Evolutionary conservation across 805 yeast genomes (phyloP).

Genomic region (Clavispora fructus): DNA sequence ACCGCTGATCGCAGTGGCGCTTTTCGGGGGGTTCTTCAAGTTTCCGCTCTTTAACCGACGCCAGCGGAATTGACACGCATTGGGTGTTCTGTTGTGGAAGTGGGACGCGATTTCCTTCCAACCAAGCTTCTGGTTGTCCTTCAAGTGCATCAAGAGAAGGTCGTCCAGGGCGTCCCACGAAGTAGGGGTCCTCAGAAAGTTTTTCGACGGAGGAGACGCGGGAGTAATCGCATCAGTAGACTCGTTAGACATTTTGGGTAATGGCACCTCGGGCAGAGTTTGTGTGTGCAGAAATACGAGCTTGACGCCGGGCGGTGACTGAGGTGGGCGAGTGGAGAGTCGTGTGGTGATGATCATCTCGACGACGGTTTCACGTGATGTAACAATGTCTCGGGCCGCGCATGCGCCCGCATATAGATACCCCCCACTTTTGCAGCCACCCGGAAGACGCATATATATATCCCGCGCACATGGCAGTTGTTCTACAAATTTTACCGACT

Average conservation of each 20-base stretch:
- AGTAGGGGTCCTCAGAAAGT: conserved; percentile 37
- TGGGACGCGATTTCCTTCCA: conserved; percentile 85
- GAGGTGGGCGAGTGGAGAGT: neutral
- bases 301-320: neutral
- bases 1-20: conserved; percentile 17
- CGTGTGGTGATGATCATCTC: conserved; percentile 16
- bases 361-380: conserved; percentile 9
- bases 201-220: conserved; percentile 16
- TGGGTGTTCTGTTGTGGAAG: conserved; percentile 77
- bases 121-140: conserved; percentile 78
- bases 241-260: conserved; percentile 6
- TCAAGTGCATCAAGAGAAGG: conserved; percentile 47
- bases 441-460: neutral
- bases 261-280: conserved; percentile 3
- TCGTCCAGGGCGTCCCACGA: conserved; percentile 47
- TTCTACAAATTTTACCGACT: neutral
- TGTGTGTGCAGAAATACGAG: conserved; percentile 1
- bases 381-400: neutral
- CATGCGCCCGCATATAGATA: neutral
- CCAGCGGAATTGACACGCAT: conserved; percentile 90
- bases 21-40: conserved; percentile 33
- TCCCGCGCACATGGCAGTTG: neutral
- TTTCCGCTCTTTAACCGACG: conserved; percentile 52
- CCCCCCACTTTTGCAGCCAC: neutral
- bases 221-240: conserved; percentile 4